Base-by-base conservation (phyloP, 1,284 basidiomycete genomes). In the Exsudoporus floridanus region DNA sequence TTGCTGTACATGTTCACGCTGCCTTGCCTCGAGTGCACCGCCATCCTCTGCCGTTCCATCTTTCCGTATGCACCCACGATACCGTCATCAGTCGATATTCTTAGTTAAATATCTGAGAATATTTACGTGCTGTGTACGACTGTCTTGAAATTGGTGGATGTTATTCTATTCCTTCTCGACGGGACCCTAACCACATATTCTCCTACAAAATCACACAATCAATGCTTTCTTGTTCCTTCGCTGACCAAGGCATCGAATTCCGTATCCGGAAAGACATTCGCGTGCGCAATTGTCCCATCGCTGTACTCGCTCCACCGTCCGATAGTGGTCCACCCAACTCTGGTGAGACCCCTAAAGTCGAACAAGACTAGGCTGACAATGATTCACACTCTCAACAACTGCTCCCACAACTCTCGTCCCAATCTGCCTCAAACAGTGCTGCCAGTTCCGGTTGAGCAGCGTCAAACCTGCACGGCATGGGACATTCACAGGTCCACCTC, bases 201-300 rank as follows among this genome's bases (percentile, higher is more conserved):
- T 9, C 31, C 7, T 18, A 45, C 12, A 27, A 45, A 46, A 19
- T 55, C 13, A 35, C 67, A 91, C 92, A 93, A 71, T 92, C 91
- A 0, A 94, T 88, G 16, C 77, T 95, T 1, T 95, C 93, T 2
- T 90, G 88, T 60, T 89, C 89, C 0, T 81, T 96, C 52, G 91
- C 93, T 10, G 90, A 93, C 64, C 93, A 96, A 71, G 93, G 93
- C 5, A 90, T 95, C 69, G 94, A 95, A 72, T 93, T 96, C 44
- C 84, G 93, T 25, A 94, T 95, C 36, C 82, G 92, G 39, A 94
- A 93, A 69, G 91, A 94, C 59, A 91, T 91, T 37, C 83, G 90
- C 2, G 84, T 88, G 23, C 80, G 90, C 55, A 91, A 91, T 66
- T 76, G 83, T 12, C 80, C 82, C 2, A 73, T 77, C 14, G 71